Percentiles rank a stretch among this genome's conserved stretches.
Evolutionary conservation across 306 rosid species (phyloP).

Genomic region (Cucurbita argyrosperma): DNA sequence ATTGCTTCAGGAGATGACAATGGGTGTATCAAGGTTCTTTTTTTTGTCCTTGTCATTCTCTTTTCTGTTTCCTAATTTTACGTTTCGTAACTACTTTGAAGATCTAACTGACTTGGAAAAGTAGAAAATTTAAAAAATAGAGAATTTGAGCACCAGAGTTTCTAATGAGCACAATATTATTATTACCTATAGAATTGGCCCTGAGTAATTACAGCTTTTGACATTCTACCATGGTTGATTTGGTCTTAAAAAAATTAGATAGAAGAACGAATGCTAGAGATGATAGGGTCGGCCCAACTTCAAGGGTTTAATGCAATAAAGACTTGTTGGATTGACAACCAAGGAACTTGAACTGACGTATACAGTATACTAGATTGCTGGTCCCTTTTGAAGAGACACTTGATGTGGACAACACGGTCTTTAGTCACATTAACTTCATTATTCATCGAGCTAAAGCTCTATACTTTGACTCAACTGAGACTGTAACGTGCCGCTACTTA

Average conservation of each 20-base stretch:
- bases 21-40: constrained; percentile 67
- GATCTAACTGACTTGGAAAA: not conserved
- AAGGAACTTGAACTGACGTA: not conserved
- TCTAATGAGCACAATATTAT: not conserved
- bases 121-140: not conserved
- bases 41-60: constrained; percentile 2
- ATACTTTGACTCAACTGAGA: not conserved
- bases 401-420: not conserved
- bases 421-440: not conserved
- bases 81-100: not conserved
- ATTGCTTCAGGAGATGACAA: constrained; percentile 85
- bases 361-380: not conserved
- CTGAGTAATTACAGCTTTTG: not conserved
- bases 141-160: not conserved
- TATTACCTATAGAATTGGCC: not conserved
- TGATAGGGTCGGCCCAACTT: not conserved
- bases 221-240: not conserved
- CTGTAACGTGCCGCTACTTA: not conserved
- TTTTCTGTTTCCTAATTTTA: not conserved
- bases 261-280: not conserved
- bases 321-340: not conserved
- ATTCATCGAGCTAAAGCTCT: not conserved
- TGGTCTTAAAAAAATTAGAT: not conserved
- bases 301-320: not conserved
- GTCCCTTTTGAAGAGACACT: not conserved